phyloP scores from a whole-genome alignment of 257 asterid genomes.

The Capsicum chinense region DNA sequence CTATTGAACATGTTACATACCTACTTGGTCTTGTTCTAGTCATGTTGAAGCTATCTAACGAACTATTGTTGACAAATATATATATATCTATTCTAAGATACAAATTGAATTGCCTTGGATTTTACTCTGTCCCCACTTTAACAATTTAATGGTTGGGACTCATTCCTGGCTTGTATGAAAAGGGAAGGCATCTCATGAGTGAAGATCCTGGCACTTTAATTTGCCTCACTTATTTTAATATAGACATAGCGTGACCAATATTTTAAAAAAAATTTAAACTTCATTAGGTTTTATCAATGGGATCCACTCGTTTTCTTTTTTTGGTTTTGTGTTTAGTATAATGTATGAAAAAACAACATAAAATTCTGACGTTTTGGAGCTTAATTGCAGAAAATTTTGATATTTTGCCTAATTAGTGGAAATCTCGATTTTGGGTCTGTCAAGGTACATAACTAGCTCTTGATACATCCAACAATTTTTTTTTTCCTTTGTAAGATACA shows the following conservation, averaged over 20 bases:
- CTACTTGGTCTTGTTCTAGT: slow-evolving; percentile 19
- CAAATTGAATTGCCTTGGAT: slow-evolving; percentile 31
- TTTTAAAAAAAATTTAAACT: background rate
- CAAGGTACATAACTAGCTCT: too few species aligned
- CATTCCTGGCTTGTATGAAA: slow-evolving; percentile 30
- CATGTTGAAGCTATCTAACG: slow-evolving; percentile 34
- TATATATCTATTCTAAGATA: background rate
- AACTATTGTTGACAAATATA: background rate
- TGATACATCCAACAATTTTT: too few species aligned
- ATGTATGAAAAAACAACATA: too few species aligned
- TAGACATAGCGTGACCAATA: slow-evolving; percentile 6
- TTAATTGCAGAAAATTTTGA: too few species aligned
- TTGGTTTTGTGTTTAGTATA: background rate
- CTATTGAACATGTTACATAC: background rate
- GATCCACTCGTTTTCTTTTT: background rate
- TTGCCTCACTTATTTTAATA: background rate
- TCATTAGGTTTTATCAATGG: background rate
- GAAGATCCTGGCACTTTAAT: background rate
- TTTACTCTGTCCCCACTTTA: slow-evolving; percentile 41
- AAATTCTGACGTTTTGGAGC: too few species aligned
- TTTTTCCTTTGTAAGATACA: too few species aligned
- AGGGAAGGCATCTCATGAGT: slow-evolving; percentile 26
- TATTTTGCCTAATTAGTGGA: too few species aligned
- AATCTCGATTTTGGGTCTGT: too few species aligned
- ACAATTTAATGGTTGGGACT: slow-evolving; percentile 24